A percentile compares a stretch with the other conserved stretches of the same genome.
These are phyloP conservation scores for Epichloe sylvatica DNA, from an alignment of 2,329 filamentous ascomycete species.

Conservation along the genomic window DNA sequence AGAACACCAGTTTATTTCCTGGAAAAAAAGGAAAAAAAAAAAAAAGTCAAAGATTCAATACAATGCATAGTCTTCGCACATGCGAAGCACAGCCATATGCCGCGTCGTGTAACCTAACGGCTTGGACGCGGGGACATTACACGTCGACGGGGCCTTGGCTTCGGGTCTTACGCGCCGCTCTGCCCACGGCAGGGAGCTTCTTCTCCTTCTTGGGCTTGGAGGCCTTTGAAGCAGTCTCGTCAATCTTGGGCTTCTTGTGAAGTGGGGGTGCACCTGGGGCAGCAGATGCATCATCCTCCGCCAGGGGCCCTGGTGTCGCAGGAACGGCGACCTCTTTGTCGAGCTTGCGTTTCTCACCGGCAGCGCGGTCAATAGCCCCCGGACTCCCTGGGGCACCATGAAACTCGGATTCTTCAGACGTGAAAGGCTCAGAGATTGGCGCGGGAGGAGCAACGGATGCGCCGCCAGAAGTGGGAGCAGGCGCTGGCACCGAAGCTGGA, in stretches of 20 bases:
- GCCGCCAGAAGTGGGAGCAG: constrained; percentile 4
- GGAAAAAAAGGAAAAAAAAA: background rate
- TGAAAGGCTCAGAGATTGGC: background rate
- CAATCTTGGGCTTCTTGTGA: constrained; percentile 29
- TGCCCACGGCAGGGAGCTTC: constrained; percentile 20
- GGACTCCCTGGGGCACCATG: constrained; percentile 3
- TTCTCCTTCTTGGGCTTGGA: constrained; percentile 23
- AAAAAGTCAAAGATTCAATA: background rate
- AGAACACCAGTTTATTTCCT: no score
- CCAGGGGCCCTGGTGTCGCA: constrained; percentile 5
- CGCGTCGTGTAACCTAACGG: background rate
- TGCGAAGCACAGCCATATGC: background rate
- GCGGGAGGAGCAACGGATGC: constrained; percentile 1
- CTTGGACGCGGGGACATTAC: background rate
- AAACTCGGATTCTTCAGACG: background rate
- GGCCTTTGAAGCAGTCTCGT: constrained; percentile 16
- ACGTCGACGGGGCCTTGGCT: constrained; percentile 26
- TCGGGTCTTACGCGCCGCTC: constrained; percentile 27
- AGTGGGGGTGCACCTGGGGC: constrained; percentile 6
- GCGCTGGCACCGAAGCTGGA: constrained; percentile 3
- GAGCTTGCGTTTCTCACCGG: constrained; percentile 28
- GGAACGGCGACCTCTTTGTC: constrained; percentile 14
- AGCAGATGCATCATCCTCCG: constrained; percentile 12
- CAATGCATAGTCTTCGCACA: background rate
- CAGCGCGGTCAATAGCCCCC: constrained; percentile 7